Base-by-base conservation (phyloP, 345 rosid species). In the Lenwebbia sp. region DNA sequence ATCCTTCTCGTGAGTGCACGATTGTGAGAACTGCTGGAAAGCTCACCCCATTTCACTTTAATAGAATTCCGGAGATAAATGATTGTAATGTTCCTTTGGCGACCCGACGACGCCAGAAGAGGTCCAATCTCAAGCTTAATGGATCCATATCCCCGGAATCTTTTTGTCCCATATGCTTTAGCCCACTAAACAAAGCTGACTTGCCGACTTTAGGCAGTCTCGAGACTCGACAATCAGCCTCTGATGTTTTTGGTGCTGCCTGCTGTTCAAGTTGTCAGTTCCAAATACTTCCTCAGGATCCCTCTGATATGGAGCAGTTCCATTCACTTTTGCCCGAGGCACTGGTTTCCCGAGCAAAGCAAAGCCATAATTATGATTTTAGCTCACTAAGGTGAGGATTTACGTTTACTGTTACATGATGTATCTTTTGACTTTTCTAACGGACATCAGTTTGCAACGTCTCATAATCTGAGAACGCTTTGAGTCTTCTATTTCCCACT, bases 21-120 rank as follows among this genome's bases (percentile, higher is more conserved):
- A 96, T 96, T 83, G 95, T 96, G 41, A 92, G 98, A 30, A 95
- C 99, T 56, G 98, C 98, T 88, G 99, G 94, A 84, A 97, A 96
- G 95, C 97, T 96, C 17, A 94, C 93, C 53, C 99, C 99, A 37
- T 97, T 95, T 88, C 91, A 93, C 91, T 95, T 97, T 91, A 97
- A 96, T 60, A 93, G 91, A 86, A 92, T 97, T 85, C 95, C 98
- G 2, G 98, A 96, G 88, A 92, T 92, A 70, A 92, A 91, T 82
- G 94, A 93, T 85, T 50, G 88, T 41, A 91, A 84, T 85, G 96
- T 94, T 85, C 98, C 99, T 84, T 87, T 92, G 86, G 98, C 98
- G 8, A 90, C 96, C 30, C 94, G 90, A 88, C 95, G 98, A 89
- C 98, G 94, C 33, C 95, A 91, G 47, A 97, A 92, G 93, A 95